Conservation (phyloP, 2,329 filamentous ascomycete species). For the Nothophaeocryptopus gaeumannii region DNA sequence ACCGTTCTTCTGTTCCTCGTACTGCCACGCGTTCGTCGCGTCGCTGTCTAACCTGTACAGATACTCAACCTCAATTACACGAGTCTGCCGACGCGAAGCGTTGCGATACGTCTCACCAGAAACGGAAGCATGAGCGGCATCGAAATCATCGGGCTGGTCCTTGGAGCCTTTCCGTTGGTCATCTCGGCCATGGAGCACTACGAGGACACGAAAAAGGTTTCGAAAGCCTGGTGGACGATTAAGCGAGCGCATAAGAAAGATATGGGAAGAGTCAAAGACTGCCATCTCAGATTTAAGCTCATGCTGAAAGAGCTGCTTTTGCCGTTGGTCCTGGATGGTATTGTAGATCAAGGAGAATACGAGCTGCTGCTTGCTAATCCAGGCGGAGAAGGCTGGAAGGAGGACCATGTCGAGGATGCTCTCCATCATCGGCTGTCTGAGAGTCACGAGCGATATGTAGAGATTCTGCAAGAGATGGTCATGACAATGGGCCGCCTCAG, state of each 20-base stretch:
- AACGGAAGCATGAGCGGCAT: slow-evolving; percentile 21
- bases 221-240: slow-evolving; percentile 30
- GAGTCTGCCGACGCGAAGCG: too few species aligned
- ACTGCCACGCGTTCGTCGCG: too few species aligned
- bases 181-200: slow-evolving; percentile 32
- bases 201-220: slow-evolving; percentile 19
- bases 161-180: slow-evolving; percentile 33
- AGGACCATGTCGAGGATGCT: slow-evolving; percentile 21
- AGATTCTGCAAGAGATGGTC: too few species aligned
- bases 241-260: slow-evolving; percentile 28
- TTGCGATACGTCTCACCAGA: too few species aligned
- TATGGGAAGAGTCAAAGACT: slow-evolving; percentile 25
- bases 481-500: too few species aligned
- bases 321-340: slow-evolving; percentile 27
- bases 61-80: too few species aligned
- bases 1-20: too few species aligned
- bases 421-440: slow-evolving; percentile 25
- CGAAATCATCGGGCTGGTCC: slow-evolving; percentile 33
- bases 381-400: slow-evolving; percentile 24
- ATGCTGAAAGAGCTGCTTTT: slow-evolving; percentile 30
- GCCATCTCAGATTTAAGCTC: slow-evolving; percentile 25
- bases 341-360: slow-evolving; percentile 18
- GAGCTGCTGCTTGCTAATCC: slow-evolving; percentile 26
- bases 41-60: too few species aligned
- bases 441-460: slow-evolving; percentile 24